Evolutionary conservation across 2,329 filamentous ascomycete genomes (phyloP).

Genomic region (Tolypocladium capitatum): DNA sequence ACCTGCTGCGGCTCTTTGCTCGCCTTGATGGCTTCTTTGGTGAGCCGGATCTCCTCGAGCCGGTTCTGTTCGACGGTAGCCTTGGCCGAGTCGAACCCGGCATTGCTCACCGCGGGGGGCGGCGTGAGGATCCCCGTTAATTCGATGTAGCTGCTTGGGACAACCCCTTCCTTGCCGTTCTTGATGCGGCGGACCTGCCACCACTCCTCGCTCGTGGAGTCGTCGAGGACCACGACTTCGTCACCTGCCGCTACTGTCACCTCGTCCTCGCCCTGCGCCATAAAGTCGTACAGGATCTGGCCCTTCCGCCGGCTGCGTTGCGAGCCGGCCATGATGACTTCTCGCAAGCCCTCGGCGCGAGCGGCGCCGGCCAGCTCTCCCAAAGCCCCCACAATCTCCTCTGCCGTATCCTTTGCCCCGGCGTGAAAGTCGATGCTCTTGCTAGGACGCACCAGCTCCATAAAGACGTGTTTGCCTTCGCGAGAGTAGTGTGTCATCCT

Average conservation of each 20-base stretch:
- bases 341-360: conserved; percentile 68
- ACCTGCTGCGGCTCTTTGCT: conserved; percentile 48
- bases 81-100: conserved; percentile 36
- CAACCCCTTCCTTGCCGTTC: conserved; percentile 89
- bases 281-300: conserved; percentile 84
- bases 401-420: conserved; percentile 89
- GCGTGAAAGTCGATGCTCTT: conserved; percentile 96
- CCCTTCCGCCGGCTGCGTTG: conserved; percentile 65
- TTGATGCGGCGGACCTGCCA: conserved; percentile 88
- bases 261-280: conserved; percentile 92
- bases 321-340: conserved; percentile 71
- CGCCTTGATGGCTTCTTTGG: conserved; percentile 63
- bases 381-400: conserved; percentile 79
- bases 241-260: conserved; percentile 84
- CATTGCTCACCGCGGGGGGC: conserved; percentile 26
- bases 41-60: conserved; percentile 69
- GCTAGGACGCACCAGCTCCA: conserved; percentile 82
- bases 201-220: conserved; percentile 91
- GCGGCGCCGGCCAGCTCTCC: conserved; percentile 82
- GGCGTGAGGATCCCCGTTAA: conserved; percentile 54
- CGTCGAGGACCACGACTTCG: conserved; percentile 81
- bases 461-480: conserved; percentile 94
- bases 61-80: conserved; percentile 67
- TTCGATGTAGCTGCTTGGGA: conserved; percentile 93
- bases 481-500: conserved; percentile 96